A percentile compares a stretch with the other conserved stretches of the same genome.
phyloP scores from a whole-genome alignment of 371 early-diverging fungal species.

The Mucor plumbeus region DNA sequence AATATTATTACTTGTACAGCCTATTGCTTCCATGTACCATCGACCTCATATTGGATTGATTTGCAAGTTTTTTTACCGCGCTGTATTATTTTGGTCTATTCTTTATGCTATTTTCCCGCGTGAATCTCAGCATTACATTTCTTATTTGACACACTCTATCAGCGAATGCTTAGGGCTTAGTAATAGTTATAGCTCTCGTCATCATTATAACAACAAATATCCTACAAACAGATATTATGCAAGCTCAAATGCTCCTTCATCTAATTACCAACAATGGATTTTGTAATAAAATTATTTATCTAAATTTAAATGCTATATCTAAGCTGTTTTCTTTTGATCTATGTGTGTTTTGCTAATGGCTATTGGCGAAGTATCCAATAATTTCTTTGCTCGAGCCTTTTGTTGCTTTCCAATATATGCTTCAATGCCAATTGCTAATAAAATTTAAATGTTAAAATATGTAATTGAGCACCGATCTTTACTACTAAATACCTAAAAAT shows the following conservation, averaged over 20 bases:
- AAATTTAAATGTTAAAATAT: background rate
- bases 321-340: background rate
- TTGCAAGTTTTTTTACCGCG: conserved; percentile 25
- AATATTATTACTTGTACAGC: conserved; percentile 18
- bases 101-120: conserved; percentile 31
- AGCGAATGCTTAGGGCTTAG: background rate
- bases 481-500: conserved; percentile 66
- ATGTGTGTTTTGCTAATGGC: background rate
- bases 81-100: conserved; percentile 27
- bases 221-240: background rate
- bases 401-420: conserved; percentile 68
- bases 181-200: background rate
- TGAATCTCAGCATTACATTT: conserved; percentile 17
- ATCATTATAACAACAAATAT: background rate
- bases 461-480: background rate
- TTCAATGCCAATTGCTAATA: conserved; percentile 70
- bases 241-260: background rate
- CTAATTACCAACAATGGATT: conserved; percentile 4
- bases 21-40: conserved; percentile 14
- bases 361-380: background rate
- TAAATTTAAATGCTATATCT: background rate
- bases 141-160: background rate
- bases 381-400: conserved; percentile 22
- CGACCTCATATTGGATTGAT: background rate
- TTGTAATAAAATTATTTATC: background rate